Evolutionary conservation across 805 yeast genomes (phyloP).

Genomic region (Candida insectalens): DNA sequence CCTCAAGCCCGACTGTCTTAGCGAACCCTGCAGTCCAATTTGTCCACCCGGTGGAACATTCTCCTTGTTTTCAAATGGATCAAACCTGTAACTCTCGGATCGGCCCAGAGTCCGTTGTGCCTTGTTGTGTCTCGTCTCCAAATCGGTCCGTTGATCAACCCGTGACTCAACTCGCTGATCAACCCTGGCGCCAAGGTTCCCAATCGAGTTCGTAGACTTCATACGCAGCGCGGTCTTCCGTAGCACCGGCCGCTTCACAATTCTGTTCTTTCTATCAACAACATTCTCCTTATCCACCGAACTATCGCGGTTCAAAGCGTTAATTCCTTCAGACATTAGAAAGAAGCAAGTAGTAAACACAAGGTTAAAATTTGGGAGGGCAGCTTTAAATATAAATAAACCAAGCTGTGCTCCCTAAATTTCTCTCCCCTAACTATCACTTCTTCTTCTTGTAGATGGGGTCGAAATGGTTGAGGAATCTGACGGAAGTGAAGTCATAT

Average conservation of each 20-base stretch:
- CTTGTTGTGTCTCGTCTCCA: slow-evolving; percentile 4
- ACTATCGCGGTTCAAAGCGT: neutral
- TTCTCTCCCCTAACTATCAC: too few species aligned
- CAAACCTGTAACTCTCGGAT: neutral
- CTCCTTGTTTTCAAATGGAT: slow-evolving; percentile 1
- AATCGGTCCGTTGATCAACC: neutral
- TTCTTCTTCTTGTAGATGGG: too few species aligned
- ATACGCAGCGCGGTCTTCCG: slow-evolving; percentile 13
- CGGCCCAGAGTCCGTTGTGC: neutral
- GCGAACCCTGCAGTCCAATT: too few species aligned
- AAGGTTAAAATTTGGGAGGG: too few species aligned
- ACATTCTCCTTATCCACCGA: slow-evolving; percentile 3
- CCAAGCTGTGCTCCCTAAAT: too few species aligned
- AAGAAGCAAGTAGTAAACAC: too few species aligned
- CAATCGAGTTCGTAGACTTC: slow-evolving; percentile 17
- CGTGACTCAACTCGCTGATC: neutral
- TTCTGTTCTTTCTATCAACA: slow-evolving; percentile 1
- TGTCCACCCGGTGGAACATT: too few species aligned
- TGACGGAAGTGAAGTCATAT: neutral
- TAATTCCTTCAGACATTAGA: too few species aligned
- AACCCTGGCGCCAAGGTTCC: slow-evolving; percentile 3
- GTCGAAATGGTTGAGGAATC: too few species aligned
- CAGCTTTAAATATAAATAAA: too few species aligned
- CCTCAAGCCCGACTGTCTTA: slow-evolving; percentile 5
- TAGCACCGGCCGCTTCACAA: neutral